A percentile compares a stretch with the other conserved stretches of the same genome.
Evolutionary conservation across 2,329 filamentous ascomycete genomes (phyloP).

Genomic region (Xylaria sp.): DNA sequence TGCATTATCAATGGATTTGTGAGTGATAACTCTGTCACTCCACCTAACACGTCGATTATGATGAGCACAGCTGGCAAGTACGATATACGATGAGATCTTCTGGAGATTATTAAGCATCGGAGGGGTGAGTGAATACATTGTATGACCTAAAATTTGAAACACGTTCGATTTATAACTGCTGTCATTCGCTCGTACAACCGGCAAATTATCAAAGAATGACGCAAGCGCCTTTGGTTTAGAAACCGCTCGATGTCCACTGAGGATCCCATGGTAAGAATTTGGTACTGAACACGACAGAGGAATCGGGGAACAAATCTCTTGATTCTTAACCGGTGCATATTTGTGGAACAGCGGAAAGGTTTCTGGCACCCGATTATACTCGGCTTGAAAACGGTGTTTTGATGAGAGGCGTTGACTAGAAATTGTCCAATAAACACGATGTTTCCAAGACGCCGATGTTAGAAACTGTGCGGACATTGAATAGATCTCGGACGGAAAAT

Average conservation of each 20-base stretch:
- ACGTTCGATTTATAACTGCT: background rate
- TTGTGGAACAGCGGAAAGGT: too few relatives aligned
- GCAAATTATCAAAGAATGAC: conserved; percentile 3
- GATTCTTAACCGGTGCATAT: too few relatives aligned
- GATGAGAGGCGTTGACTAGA: too few relatives aligned
- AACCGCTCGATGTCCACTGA: background rate
- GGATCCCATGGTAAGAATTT: too few relatives aligned
- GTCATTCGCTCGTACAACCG: background rate
- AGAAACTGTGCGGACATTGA: too few relatives aligned
- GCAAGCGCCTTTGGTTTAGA: background rate
- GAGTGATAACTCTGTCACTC: conserved; percentile 5
- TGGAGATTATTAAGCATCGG: background rate
- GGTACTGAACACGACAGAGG: too few relatives aligned
- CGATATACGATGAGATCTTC: background rate
- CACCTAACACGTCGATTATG: conserved; percentile 28
- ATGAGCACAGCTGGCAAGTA: conserved; percentile 20
- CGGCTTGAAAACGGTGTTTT: too few relatives aligned
- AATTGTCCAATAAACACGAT: too few relatives aligned
- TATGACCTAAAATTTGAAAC: background rate
- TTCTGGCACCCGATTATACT: too few relatives aligned
- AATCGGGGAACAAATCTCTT: background rate
- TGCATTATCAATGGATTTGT: conserved; percentile 12
- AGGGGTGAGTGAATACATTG: background rate
- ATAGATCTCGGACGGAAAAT: too few relatives aligned
- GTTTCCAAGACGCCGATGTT: too few relatives aligned